Evolutionary conservation across 805 yeast species (phyloP), one percentile per base, ranked within the genome.

Genomic region (Saturnispora zaruensis): DNA sequence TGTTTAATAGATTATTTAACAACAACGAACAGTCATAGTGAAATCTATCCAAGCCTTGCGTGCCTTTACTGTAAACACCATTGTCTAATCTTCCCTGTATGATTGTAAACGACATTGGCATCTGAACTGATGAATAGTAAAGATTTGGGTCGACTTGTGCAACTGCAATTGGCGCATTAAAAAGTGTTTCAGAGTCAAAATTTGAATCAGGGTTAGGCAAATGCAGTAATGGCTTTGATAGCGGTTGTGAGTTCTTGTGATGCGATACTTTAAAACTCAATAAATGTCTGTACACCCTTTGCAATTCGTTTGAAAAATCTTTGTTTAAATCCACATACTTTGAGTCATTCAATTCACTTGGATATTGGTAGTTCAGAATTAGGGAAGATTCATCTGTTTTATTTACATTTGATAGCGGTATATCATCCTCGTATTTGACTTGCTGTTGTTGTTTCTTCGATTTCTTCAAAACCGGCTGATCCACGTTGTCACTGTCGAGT

Each of bases 1-100:
- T 91, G 1, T 74, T 64, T 60, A 80, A 79, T 2, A 97, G 96
- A 66, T 93, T 93, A 42, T 72, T 61, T 68, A 90, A 89, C 13
- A 91, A 81, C 47, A 82, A 68, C 26, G 71, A 67, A 6, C 84
- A 71, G 46, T 82, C 84, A 20, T 72, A 74, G 50, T 75, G 67
- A 59, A 88, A 85, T 45, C 73, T 78, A 34, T 75, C 77, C 51
- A 87, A 73, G 36, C 70, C 70, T 25, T 76, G 74, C 3, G 72
- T 70, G 16, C 66, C 65, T 37, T 76, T 74, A 3, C 73, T 70
- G 52, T 78, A 77, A 28, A 76, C 72, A 23, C 79, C 78, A 16
- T 65, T 66, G 16, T 76, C 76, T 41, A 89, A 60, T 45, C 76
- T 75, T 20, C 67, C 67, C 53, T 74, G 68, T 9, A 91, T 77